Evolutionary conservation across 345 rosid species (phyloP), one percentile per base, ranked within the genome.

Genomic region (Boechera retrofracta): DNA sequence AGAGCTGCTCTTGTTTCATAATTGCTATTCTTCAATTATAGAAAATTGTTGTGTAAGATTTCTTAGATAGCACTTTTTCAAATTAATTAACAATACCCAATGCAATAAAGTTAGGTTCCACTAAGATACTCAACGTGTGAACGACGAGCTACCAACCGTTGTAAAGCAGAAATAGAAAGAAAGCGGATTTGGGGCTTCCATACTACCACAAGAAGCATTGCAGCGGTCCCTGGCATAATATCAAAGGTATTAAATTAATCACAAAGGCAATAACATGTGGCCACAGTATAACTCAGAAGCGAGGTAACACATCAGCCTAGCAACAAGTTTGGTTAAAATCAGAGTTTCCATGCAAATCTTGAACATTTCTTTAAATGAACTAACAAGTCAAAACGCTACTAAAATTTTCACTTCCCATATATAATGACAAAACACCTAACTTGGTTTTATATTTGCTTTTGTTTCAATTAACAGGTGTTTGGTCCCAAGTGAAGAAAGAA

Each of bases 201-300:
- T 71, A 89, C 91, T 82, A 91, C 79, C 79, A 89, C 87, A 73
- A 91, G 96, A 47, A 94, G 86, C 96, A 91, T 90, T 9, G 87
- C 93, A 80, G 96, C 96, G 36, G 98, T 89, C 81, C 97, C 98
- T 94, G 42, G 51, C 42, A 38, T 33, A 28, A 45, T 47, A 44
- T 7, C 36, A 7, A 45, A 77, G 35, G 58, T 54, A 45, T 21
- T 24, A 10, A 10, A 64, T 26, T 28, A 48, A n/a, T 41, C 57
- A 45, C 29, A 0, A 52, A 45, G 7, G 21, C 21, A 36, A 61
- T 76, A 33, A 5, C 32, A 44, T 26, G 48, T 18, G 48, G 47
- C 52, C 51, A 48, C 35, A 52, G 12, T 18, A 39, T 15, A 57
- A 38, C 18, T 21, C 6, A 2, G 16, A 18, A 5, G 18, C 64